Evolutionary conservation across 164 flowering plant genomes (phyloP), one percentile per base, ranked within the genome.

Genomic region (Paratinospora sagittata): DNA sequence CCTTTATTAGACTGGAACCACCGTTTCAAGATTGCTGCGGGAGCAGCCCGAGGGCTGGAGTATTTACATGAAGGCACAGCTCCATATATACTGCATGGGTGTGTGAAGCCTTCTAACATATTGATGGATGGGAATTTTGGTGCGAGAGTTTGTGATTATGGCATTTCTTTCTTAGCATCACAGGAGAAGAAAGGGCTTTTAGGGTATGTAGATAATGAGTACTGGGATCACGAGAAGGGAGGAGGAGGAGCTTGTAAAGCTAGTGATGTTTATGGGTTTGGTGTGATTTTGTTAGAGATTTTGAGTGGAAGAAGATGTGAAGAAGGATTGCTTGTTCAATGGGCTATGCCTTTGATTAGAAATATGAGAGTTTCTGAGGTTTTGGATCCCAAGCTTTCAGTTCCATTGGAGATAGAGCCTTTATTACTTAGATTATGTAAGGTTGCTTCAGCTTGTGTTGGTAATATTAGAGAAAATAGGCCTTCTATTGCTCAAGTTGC

Each of bases 371-470:
- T 81, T 36, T 45, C 33, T 72, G 92, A 90, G 55, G n/a, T 92
- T 78, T 80, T 92, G 81, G 96, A 92, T 69, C 82, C 85, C 13
- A 86, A 90, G 63, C 71, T 88, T 65, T 73, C 16, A 12, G 27
- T 78, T 66, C 91, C 90, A 10, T 34, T 39, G 43, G 83, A 85
- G 39, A 52, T 81, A 30, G 78, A 73, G 67, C 84, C 84, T 26
- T 75, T 89, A 30, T 75, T 90, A 27, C 73, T 77, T 65, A 87
- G 94, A 77, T 74, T 88, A 80, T 88, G 85, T 19, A 92, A 85
- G 73, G 91, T 90, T 68, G 96, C 94, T 27, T 82, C 78, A 52
- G 88, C 94, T 74, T 92, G 97, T 81, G 97, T 92, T 57, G 84
- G 84, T 21, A 92, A 92, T 74, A 81, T 81, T 24, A 84, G 96